Evolutionary conservation across 805 yeast genomes (phyloP), one percentile per base, ranked within the genome.

Genomic region (Tetrapisispora fleetii): DNA sequence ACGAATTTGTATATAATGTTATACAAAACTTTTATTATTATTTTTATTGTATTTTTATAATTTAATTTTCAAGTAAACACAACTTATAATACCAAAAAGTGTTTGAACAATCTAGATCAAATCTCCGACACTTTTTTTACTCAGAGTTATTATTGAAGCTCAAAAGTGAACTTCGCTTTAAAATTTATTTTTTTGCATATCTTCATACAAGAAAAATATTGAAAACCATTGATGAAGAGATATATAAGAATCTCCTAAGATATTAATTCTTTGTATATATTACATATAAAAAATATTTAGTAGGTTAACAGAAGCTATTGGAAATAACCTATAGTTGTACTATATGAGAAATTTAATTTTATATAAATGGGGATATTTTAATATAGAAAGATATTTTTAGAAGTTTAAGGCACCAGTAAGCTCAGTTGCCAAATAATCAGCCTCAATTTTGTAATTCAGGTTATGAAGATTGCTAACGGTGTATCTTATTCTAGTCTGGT

Each of bases 401-500:
- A 45, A 40, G n/a, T 54, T 43, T n/a, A 58, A 52, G n/a, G 55
- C 52, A 28, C 58, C 57, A 1, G 59, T 50, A 27, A 71, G 55
- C 49, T 69, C 67, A 37, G 55, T 55, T 11, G 75, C 73, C 58
- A 85, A 71, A 45, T 65, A 75, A 41, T 79, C 84, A 50, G 80
- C 74, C 65, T 85, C 95, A 33, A 73, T 73, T 48, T 67, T 69
- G 59, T 64, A 83, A 56, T 82, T 80, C 46, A 85, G 58, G 37
- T 71, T 71, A 46, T 72, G 71, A 27, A 83, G 54, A 16, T 76
- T 73, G 44, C 78, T 70, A 2, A 78, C 85, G 48, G 82, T 82
- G 63, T 83, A 87, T 63, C 96, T 78, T 17, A 86, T 79, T 64
- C 91, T 77, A 30, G 78, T 75, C 43, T 76, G 78, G 46, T 89